Base-by-base conservation (phyloP, 306 rosid species). In the Gastrolobium bilobum region DNA sequence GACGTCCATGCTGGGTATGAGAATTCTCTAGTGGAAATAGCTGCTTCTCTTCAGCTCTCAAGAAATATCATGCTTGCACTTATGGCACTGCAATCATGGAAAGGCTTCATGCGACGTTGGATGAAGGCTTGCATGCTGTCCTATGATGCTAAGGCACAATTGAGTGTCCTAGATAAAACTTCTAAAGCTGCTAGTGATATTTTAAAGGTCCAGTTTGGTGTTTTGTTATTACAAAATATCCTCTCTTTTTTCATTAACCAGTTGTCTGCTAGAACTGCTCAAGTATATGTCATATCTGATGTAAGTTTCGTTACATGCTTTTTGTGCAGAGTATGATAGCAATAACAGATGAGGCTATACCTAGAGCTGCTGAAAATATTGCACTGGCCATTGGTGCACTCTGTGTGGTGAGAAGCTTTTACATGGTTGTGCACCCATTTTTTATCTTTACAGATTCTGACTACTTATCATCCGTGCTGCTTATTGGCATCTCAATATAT, bases 381-480 rank as follows among this genome's bases (percentile, higher is more conserved):
- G 94, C 92, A n/a, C 89, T 95, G 83, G 99, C 99, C 70, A 86
- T 92, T 77, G 97, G 97, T 75, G 97, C 99, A 71, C 92, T 95
- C 65, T 91, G 96, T 87, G 83, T 33, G 89, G 99, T 95, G 86
- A 87, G 92, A 79, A 67, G 58, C 71, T 71, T 67, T 87, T 76
- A 35, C 60, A 77, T 80, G 71, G 40, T 56, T 71, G 31, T 48
- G 61, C 71, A 53, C 77, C 37, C 33, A 47, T 54, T 51, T 68
- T 68, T 61, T 50, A 34, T 38, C 33, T 74, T 76, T 10, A 11
- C 60, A 64, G 78, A 42, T 77, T 82, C 66, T 74, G 75, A 54
- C 47, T 40, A 37, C 13, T 57, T 52, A n/a, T 63, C 75, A 35
- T 54, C 81, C 59, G 37, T 71, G 64, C 9, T 48, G 50, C 59